Base-by-base conservation (phyloP, 2,329 filamentous ascomycete species). In the Aspergillus felis region DNA sequence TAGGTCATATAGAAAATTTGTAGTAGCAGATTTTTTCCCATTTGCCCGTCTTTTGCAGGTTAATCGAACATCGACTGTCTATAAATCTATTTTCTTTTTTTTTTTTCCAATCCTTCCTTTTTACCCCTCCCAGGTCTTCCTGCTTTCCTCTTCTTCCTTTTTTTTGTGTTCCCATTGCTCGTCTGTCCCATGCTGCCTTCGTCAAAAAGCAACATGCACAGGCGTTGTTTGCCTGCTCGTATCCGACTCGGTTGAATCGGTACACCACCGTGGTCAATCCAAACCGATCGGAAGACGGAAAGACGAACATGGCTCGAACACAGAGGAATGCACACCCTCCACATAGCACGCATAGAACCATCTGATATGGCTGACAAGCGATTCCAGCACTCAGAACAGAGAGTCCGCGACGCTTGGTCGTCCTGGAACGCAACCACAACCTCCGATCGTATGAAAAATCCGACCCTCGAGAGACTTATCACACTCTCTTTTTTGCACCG, bases 41-140 rank as follows among this genome's bases (percentile, higher is more conserved):
- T 55, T 44, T 59, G 46, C 46, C 56, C 59, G 51, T 55, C 27
- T 28, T 53, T 55, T 54, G 54, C 52, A 53, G 44, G 44, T 24
- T 47, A 47, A 47, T 47, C 44, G 59, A 57, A 50, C 55, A 61
- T 47, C 44, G 41, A 51, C 51, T 57, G 55, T 64, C 62, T 63
- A 64, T 65, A 61, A 55, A 56, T 64, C 60, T 64, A 65, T 57
- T 56, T 61, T 61, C 64, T 63, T 64, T 25, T 47, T 47, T 20
- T 20, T 47, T 47, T 20, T 25, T 25, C 22, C 3, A 24, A 5
- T 47, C 22, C 24, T 47, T 7, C n/a, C 20, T 24, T 22, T 47
- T 47, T 20, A 5, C 12, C 24, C 44, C 32, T 35, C 32, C 32
- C 9, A 27, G 22, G 46, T 27, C 22, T 48, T 48, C 46, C 12